A percentile compares a stretch with the other conserved stretches of the same genome.
Evolutionary conservation across 2,329 filamentous ascomycete genomes (phyloP).

Genomic region (Colletotrichum zoysiae): DNA sequence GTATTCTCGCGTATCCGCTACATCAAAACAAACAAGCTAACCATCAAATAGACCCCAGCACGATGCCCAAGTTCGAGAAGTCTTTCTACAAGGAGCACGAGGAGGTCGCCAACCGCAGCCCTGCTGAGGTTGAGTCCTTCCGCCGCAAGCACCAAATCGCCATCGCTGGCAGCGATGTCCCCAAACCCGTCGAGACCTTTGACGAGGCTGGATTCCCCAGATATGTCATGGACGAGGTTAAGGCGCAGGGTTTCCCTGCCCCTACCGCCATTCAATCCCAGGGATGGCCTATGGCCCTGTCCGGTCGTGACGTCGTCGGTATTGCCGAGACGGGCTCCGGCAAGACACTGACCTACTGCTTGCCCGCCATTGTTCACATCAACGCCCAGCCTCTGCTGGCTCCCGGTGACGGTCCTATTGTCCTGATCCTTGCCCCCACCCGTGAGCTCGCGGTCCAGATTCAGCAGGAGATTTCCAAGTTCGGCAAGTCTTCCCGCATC

Average conservation of each 20-base stretch:
- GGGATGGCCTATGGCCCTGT: slow-evolving; percentile 99
- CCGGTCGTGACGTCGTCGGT: slow-evolving; percentile 97
- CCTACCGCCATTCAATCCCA: slow-evolving; percentile 98
- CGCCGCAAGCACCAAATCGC: slow-evolving; percentile 88
- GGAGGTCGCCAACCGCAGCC: slow-evolving; percentile 79
- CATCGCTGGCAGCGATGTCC: slow-evolving; percentile 82
- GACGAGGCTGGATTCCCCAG: slow-evolving; percentile 97
- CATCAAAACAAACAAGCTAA: slow-evolving; percentile 43
- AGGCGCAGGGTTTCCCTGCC: slow-evolving; percentile 93
- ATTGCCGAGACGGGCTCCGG: slow-evolving; percentile 99
- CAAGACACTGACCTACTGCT: slow-evolving; percentile 98
- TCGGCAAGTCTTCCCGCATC: slow-evolving; percentile 96
- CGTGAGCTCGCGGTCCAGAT: slow-evolving; percentile 99
- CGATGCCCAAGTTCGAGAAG: slow-evolving; percentile 97
- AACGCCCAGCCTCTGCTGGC: slow-evolving; percentile 97
- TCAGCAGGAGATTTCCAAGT: slow-evolving; percentile 98
- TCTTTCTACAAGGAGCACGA: slow-evolving; percentile 98
- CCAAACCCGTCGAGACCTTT: slow-evolving; percentile 95
- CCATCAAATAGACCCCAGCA: slow-evolving; percentile 71
- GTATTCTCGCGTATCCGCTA: slow-evolving; percentile 54
- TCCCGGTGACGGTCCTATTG: slow-evolving; percentile 95
- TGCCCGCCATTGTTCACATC: slow-evolving; percentile 98
- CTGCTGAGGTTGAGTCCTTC: slow-evolving; percentile 88
- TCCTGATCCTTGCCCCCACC: slow-evolving; percentile 94
- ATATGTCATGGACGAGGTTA: slow-evolving; percentile 98